Evolutionary conservation across 2,329 filamentous ascomycete genomes (phyloP), one percentile per base, ranked within the genome.

Genomic region (Penicillium italicum): DNA sequence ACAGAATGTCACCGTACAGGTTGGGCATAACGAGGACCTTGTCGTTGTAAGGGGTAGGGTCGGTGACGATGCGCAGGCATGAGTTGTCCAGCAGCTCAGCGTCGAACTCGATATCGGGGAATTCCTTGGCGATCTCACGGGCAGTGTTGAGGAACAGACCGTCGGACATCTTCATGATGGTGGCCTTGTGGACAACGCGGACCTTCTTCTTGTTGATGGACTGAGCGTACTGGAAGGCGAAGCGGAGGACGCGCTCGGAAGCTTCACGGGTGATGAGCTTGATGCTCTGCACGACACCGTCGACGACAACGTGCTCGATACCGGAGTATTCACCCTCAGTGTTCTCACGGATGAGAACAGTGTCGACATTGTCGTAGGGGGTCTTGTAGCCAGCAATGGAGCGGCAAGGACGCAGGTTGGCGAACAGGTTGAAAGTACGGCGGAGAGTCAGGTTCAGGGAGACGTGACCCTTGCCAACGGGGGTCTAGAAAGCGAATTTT

Each of bases 131-230:
- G 66, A 99, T 85, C 60, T 94, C 85, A 66, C 86, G 82, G 67
- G 88, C 94, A 61, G 89, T 91, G 77, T 84, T 89, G 67, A 99
- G 85, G 87, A 99, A 99, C 60, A 99, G 90, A 80, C 94, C 94
- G 77, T 99, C 94, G 74, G 89, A 93, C 90, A 97, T 96, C 87
- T 99, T 99, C 94, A 99, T 99, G 82, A 99, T 99, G 74, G 94
- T 97, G 76, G 94, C 94, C 86, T 99, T 99, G 89, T 99, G 94
- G 62, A 97, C 92, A 58, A 91, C 93, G 72, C 92, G 91, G 71
- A 97, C 93, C 89, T 97, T 97, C 75, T 86, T 92, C 82, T 90
- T 90, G 79, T 92, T 91, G 72, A 97, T 89, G 68, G 90, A 85
- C 77, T 94, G 84, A 67, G 94, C 94, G 76, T 99, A 91, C 81